Evolutionary conservation across 352 stramenopile species (phyloP), one percentile per base, ranked within the genome.

Genomic region (Globisporangium okanoganense): DNA sequence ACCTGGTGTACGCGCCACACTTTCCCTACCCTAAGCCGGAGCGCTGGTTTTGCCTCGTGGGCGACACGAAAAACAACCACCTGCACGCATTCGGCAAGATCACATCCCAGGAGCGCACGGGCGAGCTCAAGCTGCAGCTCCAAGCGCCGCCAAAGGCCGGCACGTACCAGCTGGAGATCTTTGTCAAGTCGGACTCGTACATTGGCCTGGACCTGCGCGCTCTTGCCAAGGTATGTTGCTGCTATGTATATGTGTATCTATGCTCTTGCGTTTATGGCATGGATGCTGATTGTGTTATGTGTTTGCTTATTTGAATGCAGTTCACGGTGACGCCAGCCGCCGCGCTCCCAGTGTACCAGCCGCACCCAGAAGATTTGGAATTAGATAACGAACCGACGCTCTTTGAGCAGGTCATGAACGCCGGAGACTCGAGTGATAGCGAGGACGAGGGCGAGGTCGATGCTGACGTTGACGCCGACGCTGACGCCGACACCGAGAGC

Each of bases 351-450:
- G 91, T 98, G 66, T 99, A 97, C 77, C 84, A 97, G 73, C 78
- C 98, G 29, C 97, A 99, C 70, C 95, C 95, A 47, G 97, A 99
- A 60, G 97, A 99, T 83, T 79, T 98, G 64, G 95, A 98, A 69
- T 87, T 99, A 72, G 97, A 99, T 83, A 98, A 99, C 66, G 97
- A 99, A 73, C 97, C 97, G 20, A 99, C 97, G 38, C 78, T 99
- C 62, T 99, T 99, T 71, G 97, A 99, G 76, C 96, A 99, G 75
- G 97, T 95, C 56, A 95, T 95, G 84, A 92, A 93, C 60, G 76
- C 77, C 27, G 82, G 69, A 52, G 86, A 95, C 71, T 91, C 81
- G 62, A 94, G 82, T 77, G 84, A 94, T 85, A 92, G 81, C 70
- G 84, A 93, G 70, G 84, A 91, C 43, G 86, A 94, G 61, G 29